phyloP scores from a whole-genome alignment of 306 rosid species.

The Adenanthera pavonina region DNA sequence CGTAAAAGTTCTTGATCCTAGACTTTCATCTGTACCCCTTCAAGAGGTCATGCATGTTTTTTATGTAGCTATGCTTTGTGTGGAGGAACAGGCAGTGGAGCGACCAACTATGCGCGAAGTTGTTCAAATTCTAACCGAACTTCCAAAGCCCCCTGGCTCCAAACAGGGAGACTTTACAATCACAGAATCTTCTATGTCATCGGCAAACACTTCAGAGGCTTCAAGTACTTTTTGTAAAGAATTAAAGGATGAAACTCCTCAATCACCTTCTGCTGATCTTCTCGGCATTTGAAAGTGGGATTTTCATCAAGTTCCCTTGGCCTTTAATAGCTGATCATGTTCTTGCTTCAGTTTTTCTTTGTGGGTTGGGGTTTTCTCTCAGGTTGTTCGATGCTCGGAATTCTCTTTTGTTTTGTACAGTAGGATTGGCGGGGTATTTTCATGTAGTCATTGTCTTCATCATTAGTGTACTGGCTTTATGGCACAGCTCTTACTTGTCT shows the following conservation, averaged over 20 bases:
- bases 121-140: conserved; percentile 92
- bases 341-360: conserved; percentile 30
- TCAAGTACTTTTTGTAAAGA: conserved; percentile 48
- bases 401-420: conserved; percentile 63
- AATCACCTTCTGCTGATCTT: conserved; percentile 81
- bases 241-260: conserved; percentile 51
- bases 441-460: conserved; percentile 37
- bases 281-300: conserved; percentile 70
- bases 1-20: conserved; percentile 78
- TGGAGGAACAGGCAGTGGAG: conserved; percentile 96
- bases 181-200: conserved; percentile 56
- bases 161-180: conserved; percentile 54
- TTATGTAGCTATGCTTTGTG: conserved; percentile 93
- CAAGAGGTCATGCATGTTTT: conserved; percentile 87
- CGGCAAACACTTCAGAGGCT: conserved; percentile 55
- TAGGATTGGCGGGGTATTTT: conserved; percentile 60
- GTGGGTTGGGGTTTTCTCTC: conserved; percentile 52
- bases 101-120: conserved; percentile 98
- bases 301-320: conserved; percentile 44
- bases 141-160: conserved; percentile 67
- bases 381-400: conserved; percentile 47
- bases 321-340: conserved; percentile 36
- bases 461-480: conserved; percentile 45
- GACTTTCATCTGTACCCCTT: conserved; percentile 91
- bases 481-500: conserved; percentile 43